Evolutionary conservation across 768 basidiomycete species (phyloP).

Genomic region (Megacollybia marginata): DNA sequence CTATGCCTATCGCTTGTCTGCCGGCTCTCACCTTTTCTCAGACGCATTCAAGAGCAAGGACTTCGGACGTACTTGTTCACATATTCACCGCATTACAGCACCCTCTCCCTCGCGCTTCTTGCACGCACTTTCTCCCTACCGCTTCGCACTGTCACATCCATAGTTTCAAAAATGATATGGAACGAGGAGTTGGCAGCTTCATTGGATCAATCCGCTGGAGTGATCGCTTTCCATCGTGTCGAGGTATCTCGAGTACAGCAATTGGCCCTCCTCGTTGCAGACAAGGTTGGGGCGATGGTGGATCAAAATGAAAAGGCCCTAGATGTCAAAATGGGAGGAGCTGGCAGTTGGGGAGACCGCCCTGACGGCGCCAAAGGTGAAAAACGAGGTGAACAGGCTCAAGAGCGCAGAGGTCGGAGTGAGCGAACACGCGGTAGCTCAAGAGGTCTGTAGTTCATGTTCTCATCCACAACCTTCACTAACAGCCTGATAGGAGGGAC

Average conservation of each 20-base stretch:
- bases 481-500: constrained; percentile 40
- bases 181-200: constrained; percentile 91
- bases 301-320: constrained; percentile 90
- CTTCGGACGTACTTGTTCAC: constrained; percentile 96
- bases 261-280: constrained; percentile 82
- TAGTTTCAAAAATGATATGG: constrained; percentile 99
- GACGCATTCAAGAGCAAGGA: constrained; percentile 97
- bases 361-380: constrained; percentile 67
- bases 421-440: constrained; percentile 56
- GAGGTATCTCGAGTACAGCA: constrained; percentile 86
- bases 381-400: constrained; percentile 72
- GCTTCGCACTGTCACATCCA: constrained; percentile 73
- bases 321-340: constrained; percentile 74
- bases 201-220: constrained; percentile 83
- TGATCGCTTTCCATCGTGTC: constrained; percentile 89
- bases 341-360: constrained; percentile 57
- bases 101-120: constrained; percentile 81
- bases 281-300: constrained; percentile 78
- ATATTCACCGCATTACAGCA: constrained; percentile 90
- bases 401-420: constrained; percentile 70
- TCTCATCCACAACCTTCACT: not conserved
- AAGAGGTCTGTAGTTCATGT: constrained; percentile 37
- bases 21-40: constrained; percentile 22
- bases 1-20: not conserved
- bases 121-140: constrained; percentile 85